phyloP scores from a whole-genome alignment of 1,139 yeast genomes.

The Saccharomyces hybrid region DNA sequence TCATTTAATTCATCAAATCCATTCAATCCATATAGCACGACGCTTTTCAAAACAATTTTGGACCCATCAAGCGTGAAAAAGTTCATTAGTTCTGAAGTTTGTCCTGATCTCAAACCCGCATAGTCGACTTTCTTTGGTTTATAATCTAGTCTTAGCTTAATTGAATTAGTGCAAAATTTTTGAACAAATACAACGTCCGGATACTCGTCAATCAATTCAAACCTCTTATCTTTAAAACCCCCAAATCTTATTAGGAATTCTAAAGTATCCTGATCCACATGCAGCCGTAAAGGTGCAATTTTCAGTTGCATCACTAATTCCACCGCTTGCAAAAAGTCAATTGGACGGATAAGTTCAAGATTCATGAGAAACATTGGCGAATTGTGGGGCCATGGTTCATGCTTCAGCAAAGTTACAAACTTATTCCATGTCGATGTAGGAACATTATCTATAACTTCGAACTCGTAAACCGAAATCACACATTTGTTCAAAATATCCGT shows the following conservation, averaged over 20 bases:
- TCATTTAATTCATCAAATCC: constrained; percentile 59
- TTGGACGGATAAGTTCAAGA: constrained; percentile 59
- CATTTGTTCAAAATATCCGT: constrained; percentile 46
- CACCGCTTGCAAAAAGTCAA: constrained; percentile 53
- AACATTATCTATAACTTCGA: constrained; percentile 67
- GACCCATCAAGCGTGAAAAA: constrained; percentile 85
- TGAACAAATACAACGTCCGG: constrained; percentile 64
- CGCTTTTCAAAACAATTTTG: constrained; percentile 52
- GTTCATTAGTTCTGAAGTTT: constrained; percentile 78
- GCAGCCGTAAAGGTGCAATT: constrained; percentile 68
- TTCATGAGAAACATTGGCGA: constrained; percentile 54
- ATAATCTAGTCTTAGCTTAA: constrained; percentile 72
- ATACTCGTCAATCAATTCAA: constrained; percentile 44
- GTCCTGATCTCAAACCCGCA: constrained; percentile 77
- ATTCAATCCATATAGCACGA: constrained; percentile 62
- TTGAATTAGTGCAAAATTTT: constrained; percentile 53
- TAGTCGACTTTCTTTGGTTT: constrained; percentile 76
- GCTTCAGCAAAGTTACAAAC: constrained; percentile 65
- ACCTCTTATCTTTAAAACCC: constrained; percentile 69
- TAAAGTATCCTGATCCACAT: constrained; percentile 87
- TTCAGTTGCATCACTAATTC: constrained; percentile 55
- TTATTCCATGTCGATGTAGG: constrained; percentile 90
- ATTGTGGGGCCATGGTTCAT: constrained; percentile 39
- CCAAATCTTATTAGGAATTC: constrained; percentile 76
- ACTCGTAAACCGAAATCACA: constrained; percentile 40